Evolutionary conservation across 257 asterid species (phyloP), one percentile per base, ranked within the genome.

Genomic region (Hygrophila difformis): DNA sequence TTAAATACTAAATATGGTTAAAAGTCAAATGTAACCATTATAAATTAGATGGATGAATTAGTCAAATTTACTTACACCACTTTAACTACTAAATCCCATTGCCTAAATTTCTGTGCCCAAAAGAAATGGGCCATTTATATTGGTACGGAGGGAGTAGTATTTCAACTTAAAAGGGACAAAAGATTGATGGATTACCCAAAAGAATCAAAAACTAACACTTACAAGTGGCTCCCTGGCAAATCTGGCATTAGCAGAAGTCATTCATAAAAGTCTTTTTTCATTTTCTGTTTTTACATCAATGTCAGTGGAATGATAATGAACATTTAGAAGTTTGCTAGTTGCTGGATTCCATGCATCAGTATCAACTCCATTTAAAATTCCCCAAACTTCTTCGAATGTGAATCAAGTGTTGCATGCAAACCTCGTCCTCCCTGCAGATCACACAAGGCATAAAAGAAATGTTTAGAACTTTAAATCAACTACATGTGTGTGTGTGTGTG

Each of bases 201-300:
- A 24, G 29, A 52, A 49, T 40, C 22, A 50, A 36, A n/a, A 26
- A 26, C n/a, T 12, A 17, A 31, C 34, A 62, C 63, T 60, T 75
- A 85, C 98, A 93, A 89, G 67, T 31, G 98, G 98, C 56, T 69
- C 87, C n/a, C n/a, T n/a, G n/a, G n/a, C n/a, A n/a, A n/a, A n/a
- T 33, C 79, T 59, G 48, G 28, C 17, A 28, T 68, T 67, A 39
- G 63, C 53, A 64, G 79, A 75, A 62, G 94, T 74, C 64, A 91
- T 64, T 34, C 78, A 59, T 2, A 85, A 75, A 48, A 55, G 69
- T 66, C 78, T 82, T 72, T 82, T 74, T 72, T 91, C 82, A 57
- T 91, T 91, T 68, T 77, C 79, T 43, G 68, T 68, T 71, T 86
- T 91, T 52, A 92, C 96, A 35, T 70, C 81, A 39, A 67, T 66